Conservation (phyloP, 2,329 filamentous ascomycete genomes). For the Pyrenophora graminea region DNA sequence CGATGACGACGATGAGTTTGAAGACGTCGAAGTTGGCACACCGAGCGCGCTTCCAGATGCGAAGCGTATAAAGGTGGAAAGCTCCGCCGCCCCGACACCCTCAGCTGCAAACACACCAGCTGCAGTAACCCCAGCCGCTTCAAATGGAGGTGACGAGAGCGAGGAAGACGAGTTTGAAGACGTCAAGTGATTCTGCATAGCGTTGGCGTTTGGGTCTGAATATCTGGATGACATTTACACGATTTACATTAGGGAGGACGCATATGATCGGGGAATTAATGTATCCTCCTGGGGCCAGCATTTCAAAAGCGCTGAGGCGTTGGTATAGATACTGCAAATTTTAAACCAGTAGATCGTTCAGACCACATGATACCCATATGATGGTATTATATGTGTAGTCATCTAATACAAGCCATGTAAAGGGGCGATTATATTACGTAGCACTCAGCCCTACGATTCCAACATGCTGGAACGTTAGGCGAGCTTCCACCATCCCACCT, state of each 20-base stretch:
- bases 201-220: conserved; percentile 13
- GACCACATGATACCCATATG: not conserved
- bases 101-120: conserved; percentile 40
- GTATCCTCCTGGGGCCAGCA: not conserved
- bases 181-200: conserved; percentile 38
- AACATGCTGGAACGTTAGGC: conserved; percentile 27
- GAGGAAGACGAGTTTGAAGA: conserved; percentile 55
- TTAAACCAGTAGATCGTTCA: not conserved
- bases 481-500: conserved; percentile 34
- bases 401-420: not conserved
- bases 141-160: conserved; percentile 52
- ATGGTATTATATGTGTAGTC: not conserved
- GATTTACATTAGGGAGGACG: not conserved
- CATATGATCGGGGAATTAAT: not conserved
- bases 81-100: conserved; percentile 44
- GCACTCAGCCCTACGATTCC: conserved; percentile 11
- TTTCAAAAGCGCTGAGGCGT: not conserved
- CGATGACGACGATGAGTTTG: conserved; percentile 18
- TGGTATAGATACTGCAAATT: not conserved
- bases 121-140: conserved; percentile 45
- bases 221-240: no score
- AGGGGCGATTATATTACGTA: not conserved
- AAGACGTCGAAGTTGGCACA: conserved; percentile 42
- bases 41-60: conserved; percentile 46
- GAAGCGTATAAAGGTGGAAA: conserved; percentile 67